phyloP scores from a whole-genome alignment of 2,329 filamentous ascomycete genomes.

The Xenosphaeropsis pyriputrescens region DNA sequence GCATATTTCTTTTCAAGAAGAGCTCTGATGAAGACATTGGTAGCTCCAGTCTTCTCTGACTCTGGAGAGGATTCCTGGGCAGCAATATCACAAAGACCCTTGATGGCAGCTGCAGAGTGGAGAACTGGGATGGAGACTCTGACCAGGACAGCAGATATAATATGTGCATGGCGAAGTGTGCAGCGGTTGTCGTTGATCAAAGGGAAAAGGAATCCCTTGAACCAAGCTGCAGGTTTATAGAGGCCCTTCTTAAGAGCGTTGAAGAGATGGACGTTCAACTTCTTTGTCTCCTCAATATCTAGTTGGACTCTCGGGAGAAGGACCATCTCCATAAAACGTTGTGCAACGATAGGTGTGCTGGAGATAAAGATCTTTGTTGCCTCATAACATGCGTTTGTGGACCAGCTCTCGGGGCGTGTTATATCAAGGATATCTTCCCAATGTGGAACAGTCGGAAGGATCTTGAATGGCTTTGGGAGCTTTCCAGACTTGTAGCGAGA shows the following conservation, averaged over 20 bases:
- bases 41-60: conserved; percentile 76
- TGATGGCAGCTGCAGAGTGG: conserved; percentile 82
- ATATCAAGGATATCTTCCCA: conserved; percentile 82
- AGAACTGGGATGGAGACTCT: conserved; percentile 80
- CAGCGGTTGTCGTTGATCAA: conserved; percentile 76
- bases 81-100: conserved; percentile 86
- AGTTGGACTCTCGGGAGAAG: conserved; percentile 83
- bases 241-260: conserved; percentile 83
- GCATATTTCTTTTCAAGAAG: conserved; percentile 96
- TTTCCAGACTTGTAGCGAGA: conserved; percentile 94
- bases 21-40: conserved; percentile 89
- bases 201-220: conserved; percentile 91
- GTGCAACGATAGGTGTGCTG: conserved; percentile 62
- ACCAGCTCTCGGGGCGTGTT: conserved; percentile 64
- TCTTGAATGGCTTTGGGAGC: conserved; percentile 94
- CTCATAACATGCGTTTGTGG: conserved; percentile 71
- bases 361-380: conserved; percentile 89
- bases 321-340: conserved; percentile 75
- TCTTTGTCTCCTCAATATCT: conserved; percentile 87
- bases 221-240: conserved; percentile 91
- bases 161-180: conserved; percentile 81
- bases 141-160: conserved; percentile 74
- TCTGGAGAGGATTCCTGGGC: conserved; percentile 76
- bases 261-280: conserved; percentile 91
- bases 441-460: conserved; percentile 79